Evolutionary conservation across 2,329 filamentous ascomycete genomes (phyloP).

Genomic region (Penicillium sp.): DNA sequence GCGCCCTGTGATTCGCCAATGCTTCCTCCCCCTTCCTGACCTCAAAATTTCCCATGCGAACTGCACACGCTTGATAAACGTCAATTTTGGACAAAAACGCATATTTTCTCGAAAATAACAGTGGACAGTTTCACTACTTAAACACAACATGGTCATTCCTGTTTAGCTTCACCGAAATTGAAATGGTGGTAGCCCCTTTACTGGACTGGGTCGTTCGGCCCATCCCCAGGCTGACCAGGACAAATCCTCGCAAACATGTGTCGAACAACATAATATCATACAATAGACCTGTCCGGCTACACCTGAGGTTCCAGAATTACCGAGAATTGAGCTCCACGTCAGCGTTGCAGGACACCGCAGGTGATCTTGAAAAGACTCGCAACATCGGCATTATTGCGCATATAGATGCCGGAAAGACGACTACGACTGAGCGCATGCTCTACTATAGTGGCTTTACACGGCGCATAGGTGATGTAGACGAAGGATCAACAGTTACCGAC

Average conservation of each 20-base stretch:
- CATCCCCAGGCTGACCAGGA: slow-evolving; percentile 7
- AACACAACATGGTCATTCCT: background rate
- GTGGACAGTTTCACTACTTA: background rate
- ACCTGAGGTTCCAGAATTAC: background rate
- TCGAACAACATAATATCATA: background rate
- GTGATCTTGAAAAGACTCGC: slow-evolving; percentile 61
- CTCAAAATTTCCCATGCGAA: background rate
- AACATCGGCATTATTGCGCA: slow-evolving; percentile 99
- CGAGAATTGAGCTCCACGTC: slow-evolving; percentile 28
- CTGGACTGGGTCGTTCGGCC: slow-evolving; percentile 7
- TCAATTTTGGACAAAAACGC: background rate
- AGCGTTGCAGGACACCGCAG: slow-evolving; percentile 19
- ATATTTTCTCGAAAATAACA: background rate
- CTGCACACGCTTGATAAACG: background rate
- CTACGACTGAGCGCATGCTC: slow-evolving; percentile 97
- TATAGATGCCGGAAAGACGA: slow-evolving; percentile 98
- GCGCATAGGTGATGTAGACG: slow-evolving; percentile 89
- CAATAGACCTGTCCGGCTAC: background rate
- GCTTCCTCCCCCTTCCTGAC: background rate
- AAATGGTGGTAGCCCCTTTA: slow-evolving; percentile 12
- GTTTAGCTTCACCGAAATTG: background rate
- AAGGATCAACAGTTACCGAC: slow-evolving; percentile 95
- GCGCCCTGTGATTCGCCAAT: slow-evolving; percentile 14
- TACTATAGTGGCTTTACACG: slow-evolving; percentile 90
- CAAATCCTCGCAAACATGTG: background rate